A percentile compares a stretch with the other conserved stretches of the same genome.
phyloP scores from a whole-genome alignment of 2,329 filamentous ascomycete species.

The Calonectria hawksworthii region DNA sequence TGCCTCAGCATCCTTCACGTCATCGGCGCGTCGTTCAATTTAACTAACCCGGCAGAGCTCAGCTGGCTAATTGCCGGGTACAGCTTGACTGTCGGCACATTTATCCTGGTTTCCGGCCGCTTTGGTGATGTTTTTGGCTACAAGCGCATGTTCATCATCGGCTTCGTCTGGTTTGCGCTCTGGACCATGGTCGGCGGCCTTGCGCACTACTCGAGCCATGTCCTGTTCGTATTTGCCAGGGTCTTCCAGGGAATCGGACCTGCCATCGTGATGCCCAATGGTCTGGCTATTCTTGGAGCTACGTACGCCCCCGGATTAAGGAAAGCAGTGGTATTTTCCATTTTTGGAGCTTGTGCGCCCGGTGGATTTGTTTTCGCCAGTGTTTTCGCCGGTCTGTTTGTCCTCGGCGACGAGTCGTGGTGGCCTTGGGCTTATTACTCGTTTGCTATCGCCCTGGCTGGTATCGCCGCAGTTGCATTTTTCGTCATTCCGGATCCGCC shows the following conservation, averaged over 20 bases:
- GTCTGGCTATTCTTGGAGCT: conserved; percentile 71
- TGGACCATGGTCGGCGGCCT: conserved; percentile 66
- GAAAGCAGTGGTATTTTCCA: conserved; percentile 72
- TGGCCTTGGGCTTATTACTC: conserved; percentile 66
- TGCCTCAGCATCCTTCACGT: conserved; percentile 42
- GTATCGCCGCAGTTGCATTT: conserved; percentile 49
- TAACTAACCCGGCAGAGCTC: conserved; percentile 37
- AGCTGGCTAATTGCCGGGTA: conserved; percentile 63
- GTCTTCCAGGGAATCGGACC: conserved; percentile 73
- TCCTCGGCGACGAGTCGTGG: conserved; percentile 51
- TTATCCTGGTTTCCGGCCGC: conserved; percentile 69
- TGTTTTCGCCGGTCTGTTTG: conserved; percentile 56
- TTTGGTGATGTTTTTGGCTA: conserved; percentile 72
- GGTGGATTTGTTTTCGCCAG: conserved; percentile 60
- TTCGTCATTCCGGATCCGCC: conserved; percentile 53
- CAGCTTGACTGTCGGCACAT: conserved; percentile 52
- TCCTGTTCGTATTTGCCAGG: conserved; percentile 65
- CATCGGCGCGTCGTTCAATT: conserved; percentile 38
- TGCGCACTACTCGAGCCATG: conserved; percentile 53
- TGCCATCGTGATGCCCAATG: conserved; percentile 74
- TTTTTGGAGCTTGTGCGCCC: conserved; percentile 63
- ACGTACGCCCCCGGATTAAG: conserved; percentile 68
- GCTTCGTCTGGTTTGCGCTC: conserved; percentile 67
- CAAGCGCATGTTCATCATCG: conserved; percentile 66
- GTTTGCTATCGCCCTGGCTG: conserved; percentile 52